These are phyloP conservation scores for Botrytis fabae DNA, from an alignment of 2,329 filamentous ascomycete genomes.

Conservation along the genomic window DNA sequence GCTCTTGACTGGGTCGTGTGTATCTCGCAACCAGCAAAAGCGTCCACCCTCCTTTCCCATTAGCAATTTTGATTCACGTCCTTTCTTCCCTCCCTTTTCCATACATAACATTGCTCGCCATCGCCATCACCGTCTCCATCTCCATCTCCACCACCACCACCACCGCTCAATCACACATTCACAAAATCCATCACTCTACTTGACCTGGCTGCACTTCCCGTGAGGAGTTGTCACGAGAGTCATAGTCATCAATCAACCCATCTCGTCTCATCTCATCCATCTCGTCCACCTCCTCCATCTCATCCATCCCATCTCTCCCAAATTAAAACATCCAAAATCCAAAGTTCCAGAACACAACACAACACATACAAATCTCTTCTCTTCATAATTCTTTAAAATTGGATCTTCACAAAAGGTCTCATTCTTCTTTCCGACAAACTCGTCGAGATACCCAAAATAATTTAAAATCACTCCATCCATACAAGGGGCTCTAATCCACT, in stretches of 20 bases:
- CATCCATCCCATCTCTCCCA: background rate
- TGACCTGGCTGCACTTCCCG: background rate
- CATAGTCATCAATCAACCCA: background rate
- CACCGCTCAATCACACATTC: background rate
- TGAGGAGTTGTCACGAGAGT: background rate
- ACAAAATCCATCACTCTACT: too few species aligned
- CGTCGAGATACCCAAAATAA: constrained; percentile 4
- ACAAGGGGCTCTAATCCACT: constrained; percentile 10
- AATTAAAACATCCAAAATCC: background rate
- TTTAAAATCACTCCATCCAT: constrained; percentile 5
- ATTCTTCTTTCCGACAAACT: background rate
- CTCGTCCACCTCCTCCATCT: background rate
- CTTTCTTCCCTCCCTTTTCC: background rate
- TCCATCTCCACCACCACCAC: too few species aligned
- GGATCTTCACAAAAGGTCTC: constrained; percentile 8
- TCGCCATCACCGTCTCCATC: too few species aligned
- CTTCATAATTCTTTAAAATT: constrained; percentile 16
- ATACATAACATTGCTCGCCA: background rate
- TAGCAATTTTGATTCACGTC: background rate
- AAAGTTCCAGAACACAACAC: constrained; percentile 1
- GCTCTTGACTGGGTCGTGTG: too few species aligned
- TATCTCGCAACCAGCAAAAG: background rate
- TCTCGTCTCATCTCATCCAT: background rate
- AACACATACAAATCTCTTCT: background rate
- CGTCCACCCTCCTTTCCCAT: background rate